Evolutionary conservation across 257 asterid species (phyloP).

Genomic region (Thymus mandschuricus): DNA sequence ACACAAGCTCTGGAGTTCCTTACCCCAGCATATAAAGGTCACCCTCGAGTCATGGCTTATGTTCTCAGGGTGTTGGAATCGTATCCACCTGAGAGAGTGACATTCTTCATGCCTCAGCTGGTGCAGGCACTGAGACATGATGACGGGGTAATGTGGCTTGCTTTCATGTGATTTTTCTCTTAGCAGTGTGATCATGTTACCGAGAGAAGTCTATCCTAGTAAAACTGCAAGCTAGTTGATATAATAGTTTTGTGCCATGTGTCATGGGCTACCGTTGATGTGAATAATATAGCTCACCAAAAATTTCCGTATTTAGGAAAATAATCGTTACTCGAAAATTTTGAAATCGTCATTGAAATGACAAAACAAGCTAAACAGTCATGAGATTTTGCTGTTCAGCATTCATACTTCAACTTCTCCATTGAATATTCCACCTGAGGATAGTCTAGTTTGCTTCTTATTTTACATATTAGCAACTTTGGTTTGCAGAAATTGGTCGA

Average conservation of each 20-base stretch:
- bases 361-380: neutral
- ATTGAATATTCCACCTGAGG: constrained; percentile 16
- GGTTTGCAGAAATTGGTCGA: constrained; percentile 86
- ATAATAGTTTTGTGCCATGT: constrained; percentile 5
- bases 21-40: constrained; percentile 95
- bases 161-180: constrained; percentile 25
- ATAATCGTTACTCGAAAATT: neutral
- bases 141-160: constrained; percentile 73
- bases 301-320: neutral
- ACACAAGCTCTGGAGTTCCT: constrained; percentile 97
- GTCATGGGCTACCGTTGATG: neutral
- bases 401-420: constrained; percentile 31
- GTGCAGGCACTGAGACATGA: constrained; percentile 97
- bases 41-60: constrained; percentile 99
- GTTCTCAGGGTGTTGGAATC: constrained; percentile 97
- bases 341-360: neutral
- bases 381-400: neutral
- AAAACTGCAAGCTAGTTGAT: constrained; percentile 11
- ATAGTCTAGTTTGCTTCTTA: neutral
- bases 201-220: constrained; percentile 13
- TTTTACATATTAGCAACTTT: constrained; percentile 30
- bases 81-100: constrained; percentile 94
- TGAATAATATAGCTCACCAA: neutral
- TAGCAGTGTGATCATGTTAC: constrained; percentile 9
- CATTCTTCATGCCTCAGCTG: constrained; percentile 99